Base-by-base conservation (phyloP, 208 protist species). In the Endotrypanum monterogeii region DNA sequence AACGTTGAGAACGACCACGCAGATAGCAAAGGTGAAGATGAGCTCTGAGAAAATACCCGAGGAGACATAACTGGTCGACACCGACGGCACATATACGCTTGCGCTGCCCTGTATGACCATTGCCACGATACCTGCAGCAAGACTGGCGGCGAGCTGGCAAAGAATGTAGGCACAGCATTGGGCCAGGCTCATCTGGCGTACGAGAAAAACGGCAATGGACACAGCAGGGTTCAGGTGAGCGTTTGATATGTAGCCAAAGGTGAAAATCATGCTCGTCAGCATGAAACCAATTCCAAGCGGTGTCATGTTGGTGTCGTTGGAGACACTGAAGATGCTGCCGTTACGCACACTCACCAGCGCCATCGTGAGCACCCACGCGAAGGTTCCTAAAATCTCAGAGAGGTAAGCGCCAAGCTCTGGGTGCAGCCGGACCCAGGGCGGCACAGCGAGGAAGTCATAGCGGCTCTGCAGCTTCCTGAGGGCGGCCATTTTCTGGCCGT, bases 161-260 rank as follows among this genome's bases (percentile, higher is more conserved):
- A 96, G 56, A 20, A 94, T 80, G 72, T 94, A 96, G 41, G 74
- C 78, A 0, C 90, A 37, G 73, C 82, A 83, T 50, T 82, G 86
- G 4, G 78, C 54, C 23, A 92, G 56, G 44, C 89, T 82, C 35
- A 94, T 67, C 57, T 89, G 78, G 11, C 84, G 87, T 35, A 90
- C 67, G 2, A 96, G 75, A 72, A 93, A 89, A 25, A 93, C 86
- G 51, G 92, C 83, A 16, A 96, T 54, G 12, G 92, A 91, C 48
- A 96, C 81, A 71, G 92, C 90, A 32, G 92, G 92, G 79, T 96
- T 96, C 73, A 96, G 89, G 80, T 96, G 92, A 2, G 85, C 85
- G 41, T 88, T 86, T 30, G 84, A 90, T 69, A 96, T 85, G 84
- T 96, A 96, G 41, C 83, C 88, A 67, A 96, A 91, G 41, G 84